Conservation (phyloP, 352 stramenopile species). For the Globisporangium echinulatum region DNA sequence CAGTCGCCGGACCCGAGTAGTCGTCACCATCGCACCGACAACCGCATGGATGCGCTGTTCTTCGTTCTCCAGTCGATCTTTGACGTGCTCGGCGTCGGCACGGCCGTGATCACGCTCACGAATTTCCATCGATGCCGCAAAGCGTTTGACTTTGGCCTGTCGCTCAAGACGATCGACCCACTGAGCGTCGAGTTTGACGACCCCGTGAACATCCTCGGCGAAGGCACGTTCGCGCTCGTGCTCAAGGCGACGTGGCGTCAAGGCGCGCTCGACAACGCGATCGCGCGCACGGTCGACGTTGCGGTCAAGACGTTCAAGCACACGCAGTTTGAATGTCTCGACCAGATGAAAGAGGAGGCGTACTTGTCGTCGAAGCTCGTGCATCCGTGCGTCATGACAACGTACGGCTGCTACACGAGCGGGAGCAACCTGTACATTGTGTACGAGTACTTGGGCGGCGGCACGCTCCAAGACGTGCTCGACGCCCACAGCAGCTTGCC, state of each 20-base stretch:
- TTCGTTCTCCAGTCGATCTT: slow-evolving; percentile 63
- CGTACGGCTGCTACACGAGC: slow-evolving; percentile 76
- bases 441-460: slow-evolving; percentile 72
- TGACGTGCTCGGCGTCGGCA: slow-evolving; percentile 59
- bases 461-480: slow-evolving; percentile 75
- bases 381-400: slow-evolving; percentile 80
- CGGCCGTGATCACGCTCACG: slow-evolving; percentile 59
- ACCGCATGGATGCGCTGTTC: slow-evolving; percentile 22
- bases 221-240: slow-evolving; percentile 76
- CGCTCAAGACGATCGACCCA: slow-evolving; percentile 71
- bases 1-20: slow-evolving; percentile 22
- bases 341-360: slow-evolving; percentile 78
- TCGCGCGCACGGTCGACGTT: slow-evolving; percentile 50
- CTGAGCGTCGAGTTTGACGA: slow-evolving; percentile 76
- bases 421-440: slow-evolving; percentile 79
- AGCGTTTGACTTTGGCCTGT: slow-evolving; percentile 73
- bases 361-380: slow-evolving; percentile 74
- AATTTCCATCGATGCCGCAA: slow-evolving; percentile 70
- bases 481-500: slow-evolving; percentile 38
- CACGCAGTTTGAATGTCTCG: slow-evolving; percentile 63
- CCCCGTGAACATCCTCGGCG: slow-evolving; percentile 67
- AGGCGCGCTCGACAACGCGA: slow-evolving; percentile 34
- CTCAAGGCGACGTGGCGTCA: slow-evolving; percentile 68
- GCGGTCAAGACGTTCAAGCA: slow-evolving; percentile 83
- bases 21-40: neutral